A percentile compares a stretch with the other conserved stretches of the same genome.
phyloP scores from a whole-genome alignment of 345 rosid species.

The Ailanthus altissimus region DNA sequence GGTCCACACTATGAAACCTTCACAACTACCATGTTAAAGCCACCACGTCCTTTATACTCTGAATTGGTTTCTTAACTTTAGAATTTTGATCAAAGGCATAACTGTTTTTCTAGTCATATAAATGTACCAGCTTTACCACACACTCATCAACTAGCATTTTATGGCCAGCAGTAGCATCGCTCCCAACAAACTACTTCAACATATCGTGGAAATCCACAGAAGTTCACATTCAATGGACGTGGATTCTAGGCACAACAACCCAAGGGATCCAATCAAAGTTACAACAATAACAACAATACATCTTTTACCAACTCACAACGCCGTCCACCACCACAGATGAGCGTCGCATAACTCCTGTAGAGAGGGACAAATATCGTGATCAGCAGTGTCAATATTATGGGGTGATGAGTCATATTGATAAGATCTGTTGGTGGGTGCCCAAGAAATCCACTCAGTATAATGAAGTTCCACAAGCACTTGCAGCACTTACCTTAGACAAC shows the following conservation, averaged over 20 bases:
- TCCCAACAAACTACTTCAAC: too few relatives aligned
- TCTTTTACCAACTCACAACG: background rate
- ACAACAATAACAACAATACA: background rate
- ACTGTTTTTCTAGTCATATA: too few relatives aligned
- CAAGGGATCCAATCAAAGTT: background rate
- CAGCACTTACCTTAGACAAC: background rate
- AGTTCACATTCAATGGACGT: background rate
- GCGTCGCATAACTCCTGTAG: background rate
- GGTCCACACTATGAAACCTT: too few relatives aligned
- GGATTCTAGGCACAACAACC: slow-evolving; percentile 5
- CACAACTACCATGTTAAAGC: too few relatives aligned
- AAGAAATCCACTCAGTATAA: background rate
- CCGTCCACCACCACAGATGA: slow-evolving; percentile 4
- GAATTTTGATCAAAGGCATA: too few relatives aligned
- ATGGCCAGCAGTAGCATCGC: slow-evolving; percentile 13
- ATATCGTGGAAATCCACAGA: background rate
- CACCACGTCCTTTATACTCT: too few relatives aligned
- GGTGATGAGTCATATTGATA: background rate
- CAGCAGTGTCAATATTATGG: too few relatives aligned
- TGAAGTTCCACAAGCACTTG: slow-evolving; percentile 9
- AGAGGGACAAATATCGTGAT: too few relatives aligned
- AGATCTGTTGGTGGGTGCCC: background rate
- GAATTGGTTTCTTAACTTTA: too few relatives aligned
- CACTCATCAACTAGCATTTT: slow-evolving; percentile 18
- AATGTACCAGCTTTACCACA: too few relatives aligned